Base-by-base conservation (phyloP, 352 stramenopile species). In the Aphanomyces euteiches region DNA sequence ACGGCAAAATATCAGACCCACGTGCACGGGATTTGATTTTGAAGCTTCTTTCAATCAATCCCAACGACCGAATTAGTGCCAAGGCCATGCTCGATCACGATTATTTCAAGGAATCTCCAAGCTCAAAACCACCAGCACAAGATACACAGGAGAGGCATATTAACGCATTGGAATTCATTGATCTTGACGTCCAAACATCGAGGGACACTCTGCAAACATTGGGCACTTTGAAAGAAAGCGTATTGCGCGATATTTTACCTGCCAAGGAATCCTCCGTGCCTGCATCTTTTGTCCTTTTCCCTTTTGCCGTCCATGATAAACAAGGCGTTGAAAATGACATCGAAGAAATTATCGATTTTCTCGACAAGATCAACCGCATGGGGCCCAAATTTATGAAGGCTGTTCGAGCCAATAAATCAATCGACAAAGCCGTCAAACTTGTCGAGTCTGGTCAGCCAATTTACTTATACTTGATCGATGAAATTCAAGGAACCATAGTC, bases 1-100 rank as follows among this genome's bases (percentile, higher is more conserved):
- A 39, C n/a, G 66, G 19, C 47, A 73, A 72, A n/a, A 65, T 75
- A 17, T 7, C 19, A 5, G 43, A 75, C 21, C 37, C 48, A 4
- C 6, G 67, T 5, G 63, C 64, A 17, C 70, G 72, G 34, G 65
- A 75, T 45, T 45, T 75, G 36, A 45, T 75, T 39, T 43, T 63
- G 13, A 61, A 50, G 6, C 54, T 75, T 36, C 40, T 75, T 8
- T 38, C 17, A 15, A 56, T 61, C 8, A 47, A 74, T 8, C 63
- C 70, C 5, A 40, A 7, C n/a, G 8, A 70, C 17, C 72, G 61
- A 40, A 28, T 56, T 8, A 28, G 36, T 38, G 54, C 73, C 12
- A 19, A 66, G 2, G 1, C 36, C 10, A 65, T 73, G 7, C 64
- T 75, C 34, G 17, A 13, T n/a, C 70, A 75, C 64, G 39, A 36